Base-by-base conservation (phyloP, 495 filamentous ascomycete genomes). In the Saxophila tyrrhenica region DNA sequence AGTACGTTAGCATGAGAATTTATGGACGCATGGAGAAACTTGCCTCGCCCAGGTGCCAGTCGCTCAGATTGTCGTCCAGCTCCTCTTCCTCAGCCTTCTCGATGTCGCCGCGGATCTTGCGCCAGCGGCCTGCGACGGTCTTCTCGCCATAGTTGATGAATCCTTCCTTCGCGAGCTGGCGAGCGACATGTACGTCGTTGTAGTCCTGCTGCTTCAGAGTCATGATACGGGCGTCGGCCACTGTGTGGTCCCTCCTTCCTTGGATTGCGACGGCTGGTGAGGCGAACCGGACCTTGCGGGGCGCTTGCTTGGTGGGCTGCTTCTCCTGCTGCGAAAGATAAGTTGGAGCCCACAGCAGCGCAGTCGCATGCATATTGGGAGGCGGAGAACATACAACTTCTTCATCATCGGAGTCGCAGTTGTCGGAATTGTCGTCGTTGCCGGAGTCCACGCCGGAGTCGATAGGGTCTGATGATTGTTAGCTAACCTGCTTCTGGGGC, bases 41-140 rank as follows among this genome's bases (percentile, higher is more conserved):
- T 59, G 71, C 70, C 44, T 73, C 71, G 15, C 57, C 63, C 22
- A 59, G 52, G 39, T 70, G 57, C 70, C 68, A 75, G 39, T 68
- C 67, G 22, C 57, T 66, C 39, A 62, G 54, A 5, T 70, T 68
- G 9, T 69, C 65, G 48, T 66, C 61, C 15, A 73, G 58, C 22
- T 55, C 46, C 29, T 59, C 57, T 39, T 73, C 65, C 48, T 68
- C 62, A 1, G 49, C 54, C 32, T 59, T 48, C n/a, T 62, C 61
- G 45, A 67, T 51, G 13, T 56, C 64, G 17, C 56, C 52, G 25
- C 61, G 64, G 22, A 74, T 57, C 25, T 69, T 64, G 10, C 23
- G 24, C 45, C 62, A 69, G 29, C 72, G 70, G n/a, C 64, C 62
- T n/a, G 60, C 56, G 25, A 74, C 66, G 1, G 70, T 65, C 58